Conservation (phyloP, 2,329 filamentous ascomycete species). For the Cytospora piceae region DNA sequence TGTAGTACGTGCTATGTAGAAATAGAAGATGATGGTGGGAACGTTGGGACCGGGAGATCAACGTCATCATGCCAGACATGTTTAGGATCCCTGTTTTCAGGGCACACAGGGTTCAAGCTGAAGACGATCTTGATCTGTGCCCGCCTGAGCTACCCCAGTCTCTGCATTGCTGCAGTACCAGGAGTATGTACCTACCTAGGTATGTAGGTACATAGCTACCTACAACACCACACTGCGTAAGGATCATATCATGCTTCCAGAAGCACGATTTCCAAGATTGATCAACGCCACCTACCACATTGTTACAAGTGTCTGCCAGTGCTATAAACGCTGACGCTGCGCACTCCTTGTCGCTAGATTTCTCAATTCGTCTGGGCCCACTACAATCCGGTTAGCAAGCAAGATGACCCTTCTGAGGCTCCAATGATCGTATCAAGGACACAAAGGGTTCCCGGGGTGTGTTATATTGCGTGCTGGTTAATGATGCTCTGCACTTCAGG, state of each 20-base stretch:
- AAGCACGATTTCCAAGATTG: neutral
- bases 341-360: neutral
- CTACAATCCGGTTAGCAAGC: too few species aligned
- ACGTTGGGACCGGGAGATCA: neutral
- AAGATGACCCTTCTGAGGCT: too few species aligned
- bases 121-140: neutral
- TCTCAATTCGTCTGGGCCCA: too few species aligned
- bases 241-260: neutral
- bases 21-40: neutral
- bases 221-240: neutral
- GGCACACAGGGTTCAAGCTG: constrained; percentile 1
- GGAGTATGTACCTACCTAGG: too few species aligned
- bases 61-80: constrained; percentile 21
- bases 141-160: neutral
- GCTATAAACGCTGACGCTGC: too few species aligned
- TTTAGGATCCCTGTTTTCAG: constrained; percentile 20
- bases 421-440: too few species aligned
- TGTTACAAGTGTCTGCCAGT: neutral
- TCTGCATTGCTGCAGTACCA: neutral
- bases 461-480: neutral
- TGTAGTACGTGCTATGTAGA: constrained; percentile 1
- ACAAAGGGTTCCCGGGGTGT: too few species aligned
- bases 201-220: too few species aligned
- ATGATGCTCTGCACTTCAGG: neutral
- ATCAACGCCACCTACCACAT: neutral